Evolutionary conservation across 441 rosid species (phyloP).

Genomic region (Gossypium trilobum): DNA sequence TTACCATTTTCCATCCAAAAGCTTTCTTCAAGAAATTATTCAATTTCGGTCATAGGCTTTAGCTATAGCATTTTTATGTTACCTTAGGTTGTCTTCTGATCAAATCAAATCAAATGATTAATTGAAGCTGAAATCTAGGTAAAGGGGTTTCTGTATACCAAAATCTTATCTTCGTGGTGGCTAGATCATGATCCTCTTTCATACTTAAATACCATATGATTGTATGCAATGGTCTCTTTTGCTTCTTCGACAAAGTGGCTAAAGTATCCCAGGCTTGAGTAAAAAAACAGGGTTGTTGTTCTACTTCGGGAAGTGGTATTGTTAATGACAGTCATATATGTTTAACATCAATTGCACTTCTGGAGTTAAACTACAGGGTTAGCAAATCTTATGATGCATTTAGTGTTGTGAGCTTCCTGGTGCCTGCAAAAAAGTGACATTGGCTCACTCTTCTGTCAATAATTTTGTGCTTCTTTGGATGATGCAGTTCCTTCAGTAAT

Average conservation of each 20-base stretch:
- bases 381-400: background rate
- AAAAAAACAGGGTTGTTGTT: background rate
- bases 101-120: background rate
- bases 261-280: background rate
- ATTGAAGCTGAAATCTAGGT: background rate
- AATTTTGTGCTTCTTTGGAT: background rate
- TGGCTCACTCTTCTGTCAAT: background rate
- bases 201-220: background rate
- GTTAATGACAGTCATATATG: background rate
- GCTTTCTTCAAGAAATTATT: background rate
- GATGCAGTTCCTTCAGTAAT: background rate
- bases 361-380: background rate
- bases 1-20: background rate
- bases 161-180: background rate
- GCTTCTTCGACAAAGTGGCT: background rate
- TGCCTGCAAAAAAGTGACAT: background rate
- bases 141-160: background rate
- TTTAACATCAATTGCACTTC: background rate
- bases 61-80: background rate
- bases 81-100: background rate
- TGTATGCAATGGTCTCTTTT: background rate
- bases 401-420: background rate
- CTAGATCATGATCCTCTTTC: background rate
- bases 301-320: background rate
- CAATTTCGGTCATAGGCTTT: background rate